A percentile compares a stretch with the other conserved stretches of the same genome.
phyloP scores from a whole-genome alignment of 257 asterid species.

The Ajuga chamaepitys region DNA sequence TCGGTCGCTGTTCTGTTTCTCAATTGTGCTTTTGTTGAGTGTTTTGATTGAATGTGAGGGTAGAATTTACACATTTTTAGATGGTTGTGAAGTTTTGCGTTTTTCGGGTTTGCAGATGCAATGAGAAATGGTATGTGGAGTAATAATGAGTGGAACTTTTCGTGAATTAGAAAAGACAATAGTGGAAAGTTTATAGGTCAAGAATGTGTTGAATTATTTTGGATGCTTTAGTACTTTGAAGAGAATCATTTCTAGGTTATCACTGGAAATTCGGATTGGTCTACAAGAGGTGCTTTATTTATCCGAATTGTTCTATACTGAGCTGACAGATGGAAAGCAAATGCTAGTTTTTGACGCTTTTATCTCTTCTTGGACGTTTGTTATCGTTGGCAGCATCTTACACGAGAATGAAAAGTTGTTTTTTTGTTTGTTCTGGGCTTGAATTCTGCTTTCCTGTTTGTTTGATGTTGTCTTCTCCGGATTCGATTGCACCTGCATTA shows the following conservation, averaged over 20 bases:
- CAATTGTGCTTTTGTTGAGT: conserved; percentile 2
- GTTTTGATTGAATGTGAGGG: not conserved
- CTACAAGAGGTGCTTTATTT: not conserved
- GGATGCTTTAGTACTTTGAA: not conserved
- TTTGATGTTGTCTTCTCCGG: not conserved
- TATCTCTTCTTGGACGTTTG: not conserved
- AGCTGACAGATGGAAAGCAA: not conserved
- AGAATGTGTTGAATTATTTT: not conserved
- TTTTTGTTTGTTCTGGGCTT: not conserved
- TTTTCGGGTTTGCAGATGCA: not conserved
- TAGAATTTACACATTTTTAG: not conserved
- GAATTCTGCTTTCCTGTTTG: not conserved
- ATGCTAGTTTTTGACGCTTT: not conserved
- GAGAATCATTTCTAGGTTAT: not conserved
- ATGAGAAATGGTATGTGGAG: no score
- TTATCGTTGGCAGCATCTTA: not conserved
- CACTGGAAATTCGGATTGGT: not conserved
- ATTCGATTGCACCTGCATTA: not conserved
- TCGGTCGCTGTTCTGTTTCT: conserved; percentile 12
- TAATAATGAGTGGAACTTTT: no score
- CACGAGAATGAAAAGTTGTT: not conserved
- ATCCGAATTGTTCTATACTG: not conserved
- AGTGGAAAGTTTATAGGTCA: not conserved
- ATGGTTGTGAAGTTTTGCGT: not conserved
- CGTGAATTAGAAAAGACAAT: not conserved